A percentile compares a stretch with the other conserved stretches of the same genome.
phyloP scores from a whole-genome alignment of 148 eudicot genomes.

The Silene conica region DNA sequence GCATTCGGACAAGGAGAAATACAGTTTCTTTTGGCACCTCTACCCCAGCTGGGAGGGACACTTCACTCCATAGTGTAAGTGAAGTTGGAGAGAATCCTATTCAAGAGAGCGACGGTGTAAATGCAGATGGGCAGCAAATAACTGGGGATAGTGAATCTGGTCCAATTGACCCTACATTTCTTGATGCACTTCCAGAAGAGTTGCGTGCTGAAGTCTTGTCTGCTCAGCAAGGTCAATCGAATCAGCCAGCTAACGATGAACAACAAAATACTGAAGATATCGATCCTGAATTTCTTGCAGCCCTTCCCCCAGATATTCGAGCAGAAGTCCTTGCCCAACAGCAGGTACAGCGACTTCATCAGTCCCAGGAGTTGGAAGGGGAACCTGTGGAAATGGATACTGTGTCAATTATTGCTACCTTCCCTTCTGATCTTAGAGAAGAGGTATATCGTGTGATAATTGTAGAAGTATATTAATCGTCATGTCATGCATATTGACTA shows the following conservation, averaged over 20 bases:
- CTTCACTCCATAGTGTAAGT: slow-evolving; percentile 77
- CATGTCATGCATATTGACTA: not conserved
- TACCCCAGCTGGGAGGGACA: slow-evolving; percentile 57
- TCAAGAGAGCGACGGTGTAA: slow-evolving; percentile 57
- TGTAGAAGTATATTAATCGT: not conserved
- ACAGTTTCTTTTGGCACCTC: slow-evolving; percentile 55
- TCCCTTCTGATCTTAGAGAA: slow-evolving; percentile 91
- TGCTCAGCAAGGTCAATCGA: slow-evolving; percentile 68
- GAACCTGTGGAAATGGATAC: slow-evolving; percentile 99
- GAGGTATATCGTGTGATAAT: slow-evolving; percentile 45
- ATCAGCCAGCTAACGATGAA: slow-evolving; percentile 63
- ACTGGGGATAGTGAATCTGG: slow-evolving; percentile 62
- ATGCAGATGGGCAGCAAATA: slow-evolving; percentile 43
- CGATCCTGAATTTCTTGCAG: slow-evolving; percentile 98
- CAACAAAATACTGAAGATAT: slow-evolving; percentile 78
- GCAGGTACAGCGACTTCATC: slow-evolving; percentile 83
- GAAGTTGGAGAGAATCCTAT: slow-evolving; percentile 79
- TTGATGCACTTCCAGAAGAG: slow-evolving; percentile 98
- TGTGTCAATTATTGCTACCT: slow-evolving; percentile 97
- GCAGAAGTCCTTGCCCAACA: slow-evolving; percentile 97
- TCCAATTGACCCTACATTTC: slow-evolving; percentile 91
- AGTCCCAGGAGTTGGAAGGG: slow-evolving; percentile 91
- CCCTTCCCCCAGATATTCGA: slow-evolving; percentile 94
- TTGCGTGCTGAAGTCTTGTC: slow-evolving; percentile 96
- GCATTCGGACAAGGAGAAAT: slow-evolving; percentile 62